These are phyloP conservation scores for Vanderwaltozyma yarrowii DNA, from an alignment of 805 yeast species.

Conservation along the genomic window DNA sequence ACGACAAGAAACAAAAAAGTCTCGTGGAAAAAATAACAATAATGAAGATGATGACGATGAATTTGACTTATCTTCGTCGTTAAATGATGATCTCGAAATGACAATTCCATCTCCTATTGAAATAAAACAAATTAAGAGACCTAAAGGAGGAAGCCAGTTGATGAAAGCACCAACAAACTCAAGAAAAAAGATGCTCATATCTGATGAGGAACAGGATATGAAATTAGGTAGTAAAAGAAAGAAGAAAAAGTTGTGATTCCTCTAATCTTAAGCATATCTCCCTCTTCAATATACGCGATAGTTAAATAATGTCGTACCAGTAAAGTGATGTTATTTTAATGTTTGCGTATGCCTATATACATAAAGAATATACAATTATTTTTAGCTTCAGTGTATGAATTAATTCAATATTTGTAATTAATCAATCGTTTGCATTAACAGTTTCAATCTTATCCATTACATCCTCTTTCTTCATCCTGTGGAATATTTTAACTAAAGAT, in stretches of 20 bases:
- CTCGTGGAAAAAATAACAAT: background rate
- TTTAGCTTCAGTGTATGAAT: too few relatives aligned
- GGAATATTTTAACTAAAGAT: slow-evolving; percentile 55
- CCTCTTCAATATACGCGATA: too few relatives aligned
- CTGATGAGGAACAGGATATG: slow-evolving; percentile 17
- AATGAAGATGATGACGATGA: slow-evolving; percentile 26
- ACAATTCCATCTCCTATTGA: slow-evolving; percentile 26
- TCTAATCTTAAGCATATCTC: too few relatives aligned
- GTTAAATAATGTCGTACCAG: too few relatives aligned
- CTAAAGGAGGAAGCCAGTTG: slow-evolving; percentile 6
- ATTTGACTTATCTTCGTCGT: slow-evolving; percentile 25
- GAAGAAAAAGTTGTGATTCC: slow-evolving; percentile 5
- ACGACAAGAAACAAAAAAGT: background rate
- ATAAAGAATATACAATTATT: too few relatives aligned
- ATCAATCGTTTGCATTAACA: too few relatives aligned
- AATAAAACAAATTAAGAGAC: slow-evolving; percentile 8
- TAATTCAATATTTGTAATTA: too few relatives aligned
- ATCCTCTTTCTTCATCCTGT: slow-evolving; percentile 47
- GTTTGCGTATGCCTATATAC: too few relatives aligned
- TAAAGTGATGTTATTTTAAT: too few relatives aligned
- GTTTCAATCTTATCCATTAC: slow-evolving; percentile 46
- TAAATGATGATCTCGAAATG: slow-evolving; percentile 25
- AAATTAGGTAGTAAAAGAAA: slow-evolving; percentile 3
- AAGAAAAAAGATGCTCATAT: slow-evolving; percentile 24
- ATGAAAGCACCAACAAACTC: slow-evolving; percentile 8